Conservation (phyloP, 2,329 filamentous ascomycete species). For the Cordyceps militaris region DNA sequence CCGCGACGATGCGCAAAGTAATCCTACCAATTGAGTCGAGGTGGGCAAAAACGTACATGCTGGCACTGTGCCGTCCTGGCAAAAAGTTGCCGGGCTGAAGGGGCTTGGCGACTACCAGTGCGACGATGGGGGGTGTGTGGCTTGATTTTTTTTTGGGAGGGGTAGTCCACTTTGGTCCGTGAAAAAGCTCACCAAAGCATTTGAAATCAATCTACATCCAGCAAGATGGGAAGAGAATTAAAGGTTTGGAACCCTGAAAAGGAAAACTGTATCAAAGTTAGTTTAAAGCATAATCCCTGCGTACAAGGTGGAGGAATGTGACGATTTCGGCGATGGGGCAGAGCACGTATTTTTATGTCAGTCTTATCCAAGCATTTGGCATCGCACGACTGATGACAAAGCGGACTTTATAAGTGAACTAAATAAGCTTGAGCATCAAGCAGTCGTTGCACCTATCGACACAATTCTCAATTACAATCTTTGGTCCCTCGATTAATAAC, state of each 20-base stretch:
- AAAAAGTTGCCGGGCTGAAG: constrained; percentile 1
- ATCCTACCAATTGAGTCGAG: not conserved
- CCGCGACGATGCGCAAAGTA: not conserved
- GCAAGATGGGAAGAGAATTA: not conserved
- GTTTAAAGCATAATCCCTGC: not conserved
- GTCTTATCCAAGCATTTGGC: not conserved
- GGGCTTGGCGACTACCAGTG: not conserved
- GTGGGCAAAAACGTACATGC: not conserved
- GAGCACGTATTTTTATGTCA: not conserved
- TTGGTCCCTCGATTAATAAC: too few species aligned
- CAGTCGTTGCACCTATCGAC: too few species aligned
- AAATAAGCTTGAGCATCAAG: not conserved
- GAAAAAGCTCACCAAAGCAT: constrained; percentile 3
- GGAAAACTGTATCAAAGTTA: not conserved
- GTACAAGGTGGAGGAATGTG: not conserved
- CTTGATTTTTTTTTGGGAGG: not conserved
- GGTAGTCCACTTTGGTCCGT: not conserved
- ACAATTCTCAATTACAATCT: too few species aligned
- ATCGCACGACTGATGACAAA: constrained; percentile 1
- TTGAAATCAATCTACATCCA: constrained; percentile 8
- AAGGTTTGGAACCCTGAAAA: not conserved
- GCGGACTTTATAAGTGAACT: too few species aligned
- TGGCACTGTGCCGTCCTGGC: not conserved
- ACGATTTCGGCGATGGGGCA: not conserved
- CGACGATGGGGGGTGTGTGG: not conserved